Evolutionary conservation across 78 protist species (phyloP), one percentile per base, ranked within the genome.

Genomic region (Pelomyxa schiedti): DNA sequence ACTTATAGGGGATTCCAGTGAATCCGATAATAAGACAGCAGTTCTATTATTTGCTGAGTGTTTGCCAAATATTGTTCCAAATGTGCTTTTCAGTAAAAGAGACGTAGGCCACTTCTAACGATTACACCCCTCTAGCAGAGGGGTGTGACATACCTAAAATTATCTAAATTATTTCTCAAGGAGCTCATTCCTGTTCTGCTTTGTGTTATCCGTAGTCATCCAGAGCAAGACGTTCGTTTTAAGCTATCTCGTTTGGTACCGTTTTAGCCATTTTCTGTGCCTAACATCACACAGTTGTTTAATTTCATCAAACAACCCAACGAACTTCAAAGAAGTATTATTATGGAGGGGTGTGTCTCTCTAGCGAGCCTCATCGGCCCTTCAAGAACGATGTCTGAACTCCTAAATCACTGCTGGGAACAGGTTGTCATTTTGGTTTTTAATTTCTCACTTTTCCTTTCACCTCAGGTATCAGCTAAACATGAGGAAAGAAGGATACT

Each of bases 291-390:
- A 7, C 24, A 77, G 53, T 41, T 83, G 67, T 83, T 83, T 39
- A 83, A 83, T 47, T 75, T 83, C 1, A 74, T 68, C 38, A 83
- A 83, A 75, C 75, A 74, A n/a, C 88, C 88, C 28, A 67, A 83
- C 28, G 88, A 83, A 41, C 69, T 74, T 38, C 82, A 83, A 69
- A n/a, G 88, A 35, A 76, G 72, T 38, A 77, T 77, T 53, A 83
- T 83, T 38, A 75, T 83, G 77, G 66, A 79, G 5, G 88, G 88
- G 4, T 71, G 77, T 30, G 77, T 67, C 72, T 76, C 81, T 29
- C 47, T 83, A 24, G 88, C 88, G 8, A 70, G 84, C 0, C 53
- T 83, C 24, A 47, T 76, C 8, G 88, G 88, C 22, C 81, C 80
- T 8, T 75, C 42, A 6, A 26, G 88, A 5, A 83, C 88, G 66